Conservation (phyloP, 805 yeast genomes). For the Ogataea parapolymorpha region DNA sequence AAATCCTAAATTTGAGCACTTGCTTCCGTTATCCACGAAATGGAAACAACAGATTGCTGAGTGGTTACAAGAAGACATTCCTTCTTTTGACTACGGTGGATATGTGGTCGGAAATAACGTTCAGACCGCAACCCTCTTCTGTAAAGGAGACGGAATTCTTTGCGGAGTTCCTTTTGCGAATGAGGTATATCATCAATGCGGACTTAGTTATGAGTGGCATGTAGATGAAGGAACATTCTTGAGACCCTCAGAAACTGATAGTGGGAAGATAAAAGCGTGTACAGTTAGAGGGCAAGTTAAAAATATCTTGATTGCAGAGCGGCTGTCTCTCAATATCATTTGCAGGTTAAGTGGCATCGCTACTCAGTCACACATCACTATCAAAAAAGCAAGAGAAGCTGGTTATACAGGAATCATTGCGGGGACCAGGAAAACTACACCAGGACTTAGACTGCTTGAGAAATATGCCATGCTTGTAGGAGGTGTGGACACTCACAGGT, state of each 20-base stretch:
- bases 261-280: constrained; percentile 70
- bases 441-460: constrained; percentile 84
- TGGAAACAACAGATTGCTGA: constrained; percentile 79
- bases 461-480: constrained; percentile 95
- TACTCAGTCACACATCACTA: constrained; percentile 60
- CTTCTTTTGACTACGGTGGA: constrained; percentile 93
- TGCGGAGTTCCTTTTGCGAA: constrained; percentile 88
- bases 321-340: constrained; percentile 78
- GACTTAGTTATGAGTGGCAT: constrained; percentile 68
- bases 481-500: constrained; percentile 89
- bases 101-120: constrained; percentile 80
- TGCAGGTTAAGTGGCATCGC: constrained; percentile 88
- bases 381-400: constrained; percentile 55
- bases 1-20: constrained; percentile 40
- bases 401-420: constrained; percentile 86
- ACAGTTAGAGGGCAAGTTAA: constrained; percentile 76
- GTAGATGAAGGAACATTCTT: constrained; percentile 64
- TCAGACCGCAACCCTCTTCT: constrained; percentile 72
- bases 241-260: constrained; percentile 35
- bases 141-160: constrained; percentile 76
- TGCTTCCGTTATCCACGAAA: constrained; percentile 69
- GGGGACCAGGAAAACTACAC: constrained; percentile 97
- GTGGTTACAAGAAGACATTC: constrained; percentile 85
- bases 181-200: constrained; percentile 79
- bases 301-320: constrained; percentile 75